These are phyloP conservation scores for Aspergillus nanangensis DNA, from an alignment of 495 filamentous ascomycete genomes.

Conservation along the genomic window DNA sequence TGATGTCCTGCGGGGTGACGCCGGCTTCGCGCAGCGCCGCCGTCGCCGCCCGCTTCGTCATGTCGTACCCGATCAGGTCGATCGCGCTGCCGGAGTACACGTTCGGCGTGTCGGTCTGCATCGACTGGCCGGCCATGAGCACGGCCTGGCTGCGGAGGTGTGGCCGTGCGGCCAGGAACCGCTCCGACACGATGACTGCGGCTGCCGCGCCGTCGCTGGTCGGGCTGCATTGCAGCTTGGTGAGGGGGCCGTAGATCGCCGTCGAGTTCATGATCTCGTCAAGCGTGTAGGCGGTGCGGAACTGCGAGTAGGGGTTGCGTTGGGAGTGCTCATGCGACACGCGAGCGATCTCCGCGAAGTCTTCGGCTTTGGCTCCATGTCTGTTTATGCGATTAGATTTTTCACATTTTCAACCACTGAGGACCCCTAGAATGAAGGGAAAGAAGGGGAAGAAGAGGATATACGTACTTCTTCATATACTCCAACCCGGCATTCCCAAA, in stretches of 20 bases:
- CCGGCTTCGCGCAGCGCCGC: conserved; percentile 68
- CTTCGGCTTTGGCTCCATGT: conserved; percentile 61
- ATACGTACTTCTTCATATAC: conserved; percentile 92
- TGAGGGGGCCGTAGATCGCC: conserved; percentile 74
- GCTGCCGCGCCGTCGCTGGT: conserved; percentile 88
- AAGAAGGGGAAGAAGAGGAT: too few relatives aligned
- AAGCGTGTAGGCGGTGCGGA: conserved; percentile 79
- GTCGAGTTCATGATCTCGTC: conserved; percentile 72
- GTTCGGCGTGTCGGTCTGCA: conserved; percentile 70
- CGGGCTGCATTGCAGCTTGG: conserved; percentile 72
- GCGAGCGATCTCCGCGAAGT: conserved; percentile 82
- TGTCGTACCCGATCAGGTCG: conserved; percentile 78
- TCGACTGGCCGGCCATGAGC: conserved; percentile 75
- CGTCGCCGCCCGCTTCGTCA: conserved; percentile 58
- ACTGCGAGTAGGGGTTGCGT: conserved; percentile 62
- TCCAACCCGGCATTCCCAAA: conserved; percentile 90
- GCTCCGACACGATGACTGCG: conserved; percentile 78
- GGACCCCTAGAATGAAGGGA: too few relatives aligned
- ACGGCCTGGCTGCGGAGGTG: conserved; percentile 73
- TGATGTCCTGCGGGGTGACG: conserved; percentile 58
- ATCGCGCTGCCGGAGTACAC: conserved; percentile 73
- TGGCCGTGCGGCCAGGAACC: conserved; percentile 75
- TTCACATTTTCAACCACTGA: conserved; percentile 78
- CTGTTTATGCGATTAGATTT: conserved; percentile 67
- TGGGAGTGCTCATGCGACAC: conserved; percentile 76